phyloP scores from a whole-genome alignment of 495 filamentous ascomycete species.

The Talaromyces proteolyticus region DNA sequence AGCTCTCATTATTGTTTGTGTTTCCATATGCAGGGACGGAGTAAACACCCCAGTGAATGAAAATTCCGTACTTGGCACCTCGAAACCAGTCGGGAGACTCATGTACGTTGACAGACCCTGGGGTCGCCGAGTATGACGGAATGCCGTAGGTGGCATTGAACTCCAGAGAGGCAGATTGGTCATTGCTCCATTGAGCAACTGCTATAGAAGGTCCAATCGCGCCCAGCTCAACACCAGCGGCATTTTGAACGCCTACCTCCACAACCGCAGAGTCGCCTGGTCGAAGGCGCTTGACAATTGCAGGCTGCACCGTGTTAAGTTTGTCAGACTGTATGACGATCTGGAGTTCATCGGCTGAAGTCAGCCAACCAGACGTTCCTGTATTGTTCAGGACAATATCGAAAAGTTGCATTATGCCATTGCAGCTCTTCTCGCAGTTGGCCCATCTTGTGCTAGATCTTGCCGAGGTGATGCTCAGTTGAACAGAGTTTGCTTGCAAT shows the following conservation, averaged over 20 bases:
- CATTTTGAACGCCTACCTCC: conserved; percentile 35
- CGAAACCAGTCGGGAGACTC: conserved; percentile 49
- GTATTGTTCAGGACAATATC: no score
- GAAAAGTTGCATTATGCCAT: no score
- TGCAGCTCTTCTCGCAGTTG: no score
- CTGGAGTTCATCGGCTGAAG: background rate
- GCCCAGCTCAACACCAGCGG: conserved; percentile 8
- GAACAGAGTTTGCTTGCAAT: no score
- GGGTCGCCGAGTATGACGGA: background rate
- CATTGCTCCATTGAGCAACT: background rate
- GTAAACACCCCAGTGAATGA: conserved; percentile 53
- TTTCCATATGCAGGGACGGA: conserved; percentile 51
- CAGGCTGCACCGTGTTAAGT: conserved; percentile 29
- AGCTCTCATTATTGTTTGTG: conserved; percentile 39
- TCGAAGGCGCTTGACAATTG: conserved; percentile 40
- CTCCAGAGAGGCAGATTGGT: background rate
- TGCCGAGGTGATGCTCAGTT: no score
- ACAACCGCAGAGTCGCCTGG: conserved; percentile 47
- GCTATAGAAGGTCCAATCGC: conserved; percentile 19
- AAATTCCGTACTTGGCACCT: conserved; percentile 48
- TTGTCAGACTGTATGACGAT: background rate
- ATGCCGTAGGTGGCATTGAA: background rate
- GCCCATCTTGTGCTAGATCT: no score
- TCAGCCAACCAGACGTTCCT: no score
- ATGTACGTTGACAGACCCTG: conserved; percentile 28